Percentiles rank a stretch among this genome's conserved stretches.
These are phyloP conservation scores for Pichia sorboxylosa DNA, from an alignment of 1,139 yeast genomes.

Conservation along the genomic window DNA sequence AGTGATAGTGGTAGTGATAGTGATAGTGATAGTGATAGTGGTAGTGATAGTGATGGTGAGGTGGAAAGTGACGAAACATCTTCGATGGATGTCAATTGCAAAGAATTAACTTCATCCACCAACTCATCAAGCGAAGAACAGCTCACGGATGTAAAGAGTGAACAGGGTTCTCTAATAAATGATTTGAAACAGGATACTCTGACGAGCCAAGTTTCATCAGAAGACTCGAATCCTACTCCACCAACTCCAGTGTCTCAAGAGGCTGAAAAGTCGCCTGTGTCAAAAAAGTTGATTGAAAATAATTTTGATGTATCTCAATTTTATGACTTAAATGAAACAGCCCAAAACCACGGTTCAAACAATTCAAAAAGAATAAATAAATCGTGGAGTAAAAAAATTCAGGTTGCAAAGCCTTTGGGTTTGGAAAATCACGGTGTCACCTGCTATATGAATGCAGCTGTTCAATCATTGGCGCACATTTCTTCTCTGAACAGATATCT, in stretches of 20 bases:
- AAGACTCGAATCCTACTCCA: conserved; percentile 24
- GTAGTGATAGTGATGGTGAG: conserved; percentile 10
- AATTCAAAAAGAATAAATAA: conserved; percentile 42
- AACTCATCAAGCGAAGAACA: background rate
- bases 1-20: conserved; percentile 5
- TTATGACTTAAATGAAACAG: conserved; percentile 40
- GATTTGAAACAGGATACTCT: conserved; percentile 18
- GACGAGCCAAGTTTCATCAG: conserved; percentile 1
- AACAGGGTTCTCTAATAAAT: background rate
- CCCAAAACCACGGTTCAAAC: conserved; percentile 50
- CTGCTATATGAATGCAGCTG: conserved; percentile 91
- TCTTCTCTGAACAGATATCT: conserved; percentile 87
- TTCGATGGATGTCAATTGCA: too few relatives aligned
- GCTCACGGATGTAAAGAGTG: conserved; percentile 18
- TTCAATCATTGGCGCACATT: conserved; percentile 78
- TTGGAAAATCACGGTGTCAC: conserved; percentile 88
- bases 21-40: conserved; percentile 11
- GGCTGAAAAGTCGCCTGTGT: conserved; percentile 24
- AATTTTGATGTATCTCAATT: conserved; percentile 25
- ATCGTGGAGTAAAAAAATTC: conserved; percentile 44
- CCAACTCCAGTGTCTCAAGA: conserved; percentile 27
- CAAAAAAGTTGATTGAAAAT: conserved; percentile 12
- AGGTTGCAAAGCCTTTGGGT: conserved; percentile 52
- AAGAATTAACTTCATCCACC: background rate
- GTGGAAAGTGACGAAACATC: background rate